Conservation (phyloP, 176 grass and related monocot species). For the Bothriochloa decipiens region DNA sequence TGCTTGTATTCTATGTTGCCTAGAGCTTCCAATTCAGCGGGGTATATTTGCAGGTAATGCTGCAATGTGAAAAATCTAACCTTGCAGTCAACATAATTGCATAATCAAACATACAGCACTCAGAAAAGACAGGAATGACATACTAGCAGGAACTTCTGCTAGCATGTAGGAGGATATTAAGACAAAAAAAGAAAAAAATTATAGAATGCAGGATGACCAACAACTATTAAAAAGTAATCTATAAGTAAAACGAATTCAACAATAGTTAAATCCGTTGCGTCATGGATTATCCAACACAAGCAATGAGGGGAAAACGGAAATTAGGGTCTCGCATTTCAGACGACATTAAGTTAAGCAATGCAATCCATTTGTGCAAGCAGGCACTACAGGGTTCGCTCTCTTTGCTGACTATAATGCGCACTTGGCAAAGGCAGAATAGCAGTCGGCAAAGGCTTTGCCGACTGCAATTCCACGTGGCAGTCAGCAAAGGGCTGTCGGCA, state of each 20-base stretch:
- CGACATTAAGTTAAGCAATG: too few species aligned
- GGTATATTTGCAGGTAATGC: background rate
- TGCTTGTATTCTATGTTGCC: background rate
- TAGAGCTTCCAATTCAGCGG: constrained; percentile 12
- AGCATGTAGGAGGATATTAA: too few species aligned
- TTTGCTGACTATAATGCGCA: too few species aligned
- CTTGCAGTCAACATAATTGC: background rate
- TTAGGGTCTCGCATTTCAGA: background rate
- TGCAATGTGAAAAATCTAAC: background rate
- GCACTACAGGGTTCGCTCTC: too few species aligned
- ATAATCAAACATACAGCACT: background rate
- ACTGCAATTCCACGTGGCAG: too few species aligned
- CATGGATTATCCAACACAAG: background rate
- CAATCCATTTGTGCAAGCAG: background rate
- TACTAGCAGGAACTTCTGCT: background rate
- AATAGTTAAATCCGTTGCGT: too few species aligned
- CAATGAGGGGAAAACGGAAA: background rate
- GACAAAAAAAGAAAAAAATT: too few species aligned
- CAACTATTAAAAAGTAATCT: background rate
- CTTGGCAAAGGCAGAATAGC: too few species aligned
- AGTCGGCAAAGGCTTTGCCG: too few species aligned
- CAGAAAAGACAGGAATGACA: background rate
- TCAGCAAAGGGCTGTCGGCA: too few species aligned
- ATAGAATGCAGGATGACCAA: background rate
- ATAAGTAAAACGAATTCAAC: background rate